Base-by-base conservation (phyloP, 176 grass and related monocot genomes). In the Otatea glauca region DNA sequence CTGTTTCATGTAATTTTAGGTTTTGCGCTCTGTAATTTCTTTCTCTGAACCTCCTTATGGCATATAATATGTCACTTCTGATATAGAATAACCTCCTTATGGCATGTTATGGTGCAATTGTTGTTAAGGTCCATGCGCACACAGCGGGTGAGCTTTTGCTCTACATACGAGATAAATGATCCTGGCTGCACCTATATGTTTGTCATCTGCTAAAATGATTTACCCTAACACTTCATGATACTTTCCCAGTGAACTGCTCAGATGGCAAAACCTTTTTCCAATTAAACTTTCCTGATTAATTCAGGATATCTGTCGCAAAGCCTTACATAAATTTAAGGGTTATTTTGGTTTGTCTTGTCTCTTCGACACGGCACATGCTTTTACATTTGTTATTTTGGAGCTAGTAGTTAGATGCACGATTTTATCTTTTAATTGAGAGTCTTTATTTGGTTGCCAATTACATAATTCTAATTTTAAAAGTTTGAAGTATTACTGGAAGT, bases 341-440 rank as follows among this genome's bases (percentile, higher is more conserved):
- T 9, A 75, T 18, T 34, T 35, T 64, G 34, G 12, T 74, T 15
- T 77, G 63, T 20, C 13, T 9, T 23, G 17, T n/a, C 10, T 72
- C 45, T 44, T 74, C 0, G 0, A 16, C 14, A 75, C 66, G 34
- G 29, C 45, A 66, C 50, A 43, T 58, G 10, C 8, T 68, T 9
- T 14, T 59, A 17, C 37, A 15, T 79, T 62, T 20, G 21, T 72
- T 73, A 83, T 66, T 56, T 72, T 88, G 4, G 43, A 62, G 1
- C 25, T 78, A 34, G 11, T 6, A 32, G 25, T 72, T 27, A 35
- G 53, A 35, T 56, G 6, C 21, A 81, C 65, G 6, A 55, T 84
- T 84, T 83, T 45, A 39, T 77, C 16, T 68, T 55, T 56, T 23
- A 74, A 61, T 8, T 67, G 69, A n/a, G 16, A 82, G n/a, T 16